A percentile compares a stretch with the other conserved stretches of the same genome.
phyloP scores from a whole-genome alignment of 2,329 filamentous ascomycete genomes.

The Fusarium multiceps region DNA sequence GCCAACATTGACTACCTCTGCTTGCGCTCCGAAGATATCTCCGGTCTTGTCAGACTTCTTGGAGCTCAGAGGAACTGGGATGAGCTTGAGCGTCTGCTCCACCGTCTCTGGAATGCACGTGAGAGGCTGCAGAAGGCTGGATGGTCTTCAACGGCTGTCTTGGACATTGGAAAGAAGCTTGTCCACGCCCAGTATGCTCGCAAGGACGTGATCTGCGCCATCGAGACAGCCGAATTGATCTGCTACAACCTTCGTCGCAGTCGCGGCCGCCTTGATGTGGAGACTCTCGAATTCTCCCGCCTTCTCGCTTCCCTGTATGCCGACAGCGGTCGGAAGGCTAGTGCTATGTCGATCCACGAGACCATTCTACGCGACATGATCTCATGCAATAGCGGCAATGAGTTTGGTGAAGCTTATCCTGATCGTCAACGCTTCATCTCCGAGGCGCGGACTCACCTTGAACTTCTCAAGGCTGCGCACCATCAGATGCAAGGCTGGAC shows the following conservation, averaged over 20 bases:
- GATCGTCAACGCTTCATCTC: constrained; percentile 21
- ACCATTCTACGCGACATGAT: constrained; percentile 39
- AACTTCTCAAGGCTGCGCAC: constrained; percentile 34
- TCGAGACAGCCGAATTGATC: constrained; percentile 41
- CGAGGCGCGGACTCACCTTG: constrained; percentile 37
- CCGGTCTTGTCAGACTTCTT: constrained; percentile 58
- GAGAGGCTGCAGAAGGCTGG: constrained; percentile 37
- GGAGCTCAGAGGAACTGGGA: constrained; percentile 60
- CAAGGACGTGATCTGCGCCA: constrained; percentile 28
- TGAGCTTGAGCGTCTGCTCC: constrained; percentile 54
- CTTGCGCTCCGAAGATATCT: constrained; percentile 57
- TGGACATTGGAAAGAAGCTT: constrained; percentile 42
- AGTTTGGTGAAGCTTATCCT: constrained; percentile 11
- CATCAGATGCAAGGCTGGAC: constrained; percentile 39
- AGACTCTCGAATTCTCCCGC: constrained; percentile 43
- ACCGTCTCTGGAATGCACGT: constrained; percentile 39
- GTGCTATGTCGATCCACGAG: constrained; percentile 42
- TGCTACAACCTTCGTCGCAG: constrained; percentile 46
- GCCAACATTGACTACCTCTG: constrained; percentile 57
- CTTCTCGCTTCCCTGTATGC: constrained; percentile 41
- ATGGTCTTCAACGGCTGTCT: constrained; percentile 39
- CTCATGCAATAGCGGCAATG: constrained; percentile 25
- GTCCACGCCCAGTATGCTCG: constrained; percentile 38
- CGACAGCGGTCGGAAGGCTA: constrained; percentile 14
- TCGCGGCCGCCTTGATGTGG: constrained; percentile 40